These are phyloP conservation scores for Sphenostylis stenocarpa DNA, from an alignment of 306 rosid genomes.

Conservation along the genomic window DNA sequence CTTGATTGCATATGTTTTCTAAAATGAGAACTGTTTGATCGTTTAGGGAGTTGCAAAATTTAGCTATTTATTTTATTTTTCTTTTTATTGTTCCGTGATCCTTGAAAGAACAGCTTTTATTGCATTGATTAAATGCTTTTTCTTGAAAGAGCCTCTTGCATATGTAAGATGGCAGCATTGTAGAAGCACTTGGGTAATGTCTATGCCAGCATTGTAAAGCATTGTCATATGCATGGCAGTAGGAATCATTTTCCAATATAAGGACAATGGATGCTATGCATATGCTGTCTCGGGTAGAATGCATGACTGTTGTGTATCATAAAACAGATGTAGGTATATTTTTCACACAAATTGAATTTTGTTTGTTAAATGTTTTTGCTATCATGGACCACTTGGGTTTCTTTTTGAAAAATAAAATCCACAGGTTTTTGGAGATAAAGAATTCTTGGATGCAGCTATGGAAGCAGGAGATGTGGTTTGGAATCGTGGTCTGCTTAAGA, in stretches of 20 bases:
- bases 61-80: not conserved
- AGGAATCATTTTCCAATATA: slow-evolving; percentile 3
- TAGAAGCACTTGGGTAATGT: not conserved
- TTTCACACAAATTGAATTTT: not conserved
- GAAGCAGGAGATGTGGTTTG: slow-evolving; percentile 71
- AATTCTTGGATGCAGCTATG: slow-evolving; percentile 60
- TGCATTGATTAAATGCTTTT: slow-evolving; percentile 4
- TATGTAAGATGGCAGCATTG: not conserved
- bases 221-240: not conserved
- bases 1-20: not conserved
- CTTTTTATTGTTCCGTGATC: not conserved
- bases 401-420: not conserved
- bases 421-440: slow-evolving; percentile 62
- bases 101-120: not conserved
- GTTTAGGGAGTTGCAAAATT: not conserved
- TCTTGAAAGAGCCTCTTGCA: not conserved
- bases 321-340: not conserved
- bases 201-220: not conserved
- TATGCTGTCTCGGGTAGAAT: not conserved
- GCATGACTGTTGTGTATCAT: not conserved
- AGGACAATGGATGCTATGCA: not conserved
- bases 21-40: not conserved
- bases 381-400: not conserved
- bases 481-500: slow-evolving; percentile 62
- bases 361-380: not conserved